phyloP scores from a whole-genome alignment of 1,284 basidiomycete species.

The Cerrena zonata region DNA sequence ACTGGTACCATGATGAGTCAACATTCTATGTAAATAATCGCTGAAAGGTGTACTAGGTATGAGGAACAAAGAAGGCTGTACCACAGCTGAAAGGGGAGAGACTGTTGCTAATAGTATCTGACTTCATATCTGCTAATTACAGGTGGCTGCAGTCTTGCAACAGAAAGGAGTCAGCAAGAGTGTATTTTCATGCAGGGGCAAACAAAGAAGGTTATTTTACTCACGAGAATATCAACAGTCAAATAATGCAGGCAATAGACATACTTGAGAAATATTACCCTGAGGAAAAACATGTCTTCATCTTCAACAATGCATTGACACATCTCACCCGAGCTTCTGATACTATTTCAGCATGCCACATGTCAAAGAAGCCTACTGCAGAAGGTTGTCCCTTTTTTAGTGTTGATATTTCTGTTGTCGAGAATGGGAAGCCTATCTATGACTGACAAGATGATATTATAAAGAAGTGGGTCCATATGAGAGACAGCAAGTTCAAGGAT shows the following conservation, averaged over 20 bases:
- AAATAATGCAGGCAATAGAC: constrained; percentile 26
- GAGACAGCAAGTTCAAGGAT: constrained; percentile 20
- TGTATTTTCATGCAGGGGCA: constrained; percentile 27
- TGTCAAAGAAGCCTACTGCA: constrained; percentile 21
- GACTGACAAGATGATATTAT: constrained; percentile 1
- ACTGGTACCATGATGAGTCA: constrained; percentile 23
- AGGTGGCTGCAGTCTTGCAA: constrained; percentile 31
- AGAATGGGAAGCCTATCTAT: background rate
- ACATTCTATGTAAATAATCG: constrained; percentile 26
- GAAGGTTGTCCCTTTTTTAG: background rate
- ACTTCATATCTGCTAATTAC: constrained; percentile 40
- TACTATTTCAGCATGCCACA: constrained; percentile 26
- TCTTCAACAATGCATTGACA: constrained; percentile 35
- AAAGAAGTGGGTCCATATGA: constrained; percentile 29
- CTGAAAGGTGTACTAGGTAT: constrained; percentile 17
- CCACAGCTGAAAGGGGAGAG: constrained; percentile 27
- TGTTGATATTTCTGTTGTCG: background rate
- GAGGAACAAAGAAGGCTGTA: constrained; percentile 9
- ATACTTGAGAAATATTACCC: constrained; percentile 24
- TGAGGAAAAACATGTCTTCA: constrained; percentile 24
- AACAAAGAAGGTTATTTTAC: constrained; percentile 32
- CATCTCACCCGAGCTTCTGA: constrained; percentile 29
- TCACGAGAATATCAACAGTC: constrained; percentile 25
- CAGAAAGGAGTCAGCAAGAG: constrained; percentile 16
- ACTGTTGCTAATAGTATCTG: constrained; percentile 34